Evolutionary conservation across 495 filamentous ascomycete species (phyloP), one percentile per base, ranked within the genome.

Genomic region (Xylaria curta): DNA sequence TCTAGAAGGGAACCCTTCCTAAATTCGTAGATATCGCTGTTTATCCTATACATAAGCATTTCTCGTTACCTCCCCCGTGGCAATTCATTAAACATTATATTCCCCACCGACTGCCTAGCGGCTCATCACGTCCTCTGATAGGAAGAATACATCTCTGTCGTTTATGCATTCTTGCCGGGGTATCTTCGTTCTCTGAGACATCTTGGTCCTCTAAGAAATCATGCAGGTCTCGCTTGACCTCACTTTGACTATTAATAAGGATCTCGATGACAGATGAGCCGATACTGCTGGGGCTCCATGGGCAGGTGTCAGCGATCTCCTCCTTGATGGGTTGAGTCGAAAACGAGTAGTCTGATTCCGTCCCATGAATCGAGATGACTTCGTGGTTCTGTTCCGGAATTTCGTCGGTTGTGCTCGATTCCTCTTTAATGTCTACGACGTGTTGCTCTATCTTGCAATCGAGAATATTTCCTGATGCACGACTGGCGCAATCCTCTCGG

Each of bases 301-400:
- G 66, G 4, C 38, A 56, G 36, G 47, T 7, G 17, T 60, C 21
- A 19, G 19, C 31, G 66, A 47, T 19, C 13, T 70, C 33, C 19
- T 38, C 46, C 12, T 53, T 54, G 8, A 63, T 26, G 12, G 58
- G 47, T 38, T 3, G 44, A 63, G 68, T 31, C n/a, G 68, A 44
- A 7, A 42, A 62, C 38, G 68, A 53, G 33, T 10, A 44, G 6
- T 70, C 46, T 21, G 68, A 70, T 36, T 70, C 68, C 4, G 59
- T 53, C 17, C 33, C 60, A 15, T 70, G 68, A 12, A 70, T 42
- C 28, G 68, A 70, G 46, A 63, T 63, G 60, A 64, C 47, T 47
- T 58, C 53, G 26, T 17, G 33, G 12, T 59, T 38, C 36, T 15
- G 51, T 5, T 17, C 38, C 9, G 38, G 33, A 26, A 46, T 42